Percentiles rank a stretch among this genome's conserved stretches.
Evolutionary conservation across 768 basidiomycete genomes (phyloP).

Genomic region (Termitomyces bulborhizus): DNA sequence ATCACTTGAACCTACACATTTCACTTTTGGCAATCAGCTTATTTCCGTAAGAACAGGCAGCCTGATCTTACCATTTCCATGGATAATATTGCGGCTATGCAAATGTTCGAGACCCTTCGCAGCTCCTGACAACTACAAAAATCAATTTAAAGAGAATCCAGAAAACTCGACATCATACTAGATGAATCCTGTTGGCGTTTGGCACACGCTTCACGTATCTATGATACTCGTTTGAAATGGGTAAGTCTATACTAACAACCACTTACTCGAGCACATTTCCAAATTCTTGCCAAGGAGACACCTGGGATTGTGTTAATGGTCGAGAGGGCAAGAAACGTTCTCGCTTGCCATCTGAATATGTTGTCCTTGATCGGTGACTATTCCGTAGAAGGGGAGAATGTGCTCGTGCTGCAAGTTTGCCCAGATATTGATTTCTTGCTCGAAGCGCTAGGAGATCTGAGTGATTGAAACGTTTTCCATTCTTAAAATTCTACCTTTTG

Average conservation of each 20-base stretch:
- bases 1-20: slow-evolving; percentile 42
- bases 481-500: slow-evolving; percentile 27
- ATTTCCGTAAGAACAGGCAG: background rate
- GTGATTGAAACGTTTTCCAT: background rate
- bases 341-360: slow-evolving; percentile 41
- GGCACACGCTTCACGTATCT: slow-evolving; percentile 36
- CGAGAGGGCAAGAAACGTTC: background rate
- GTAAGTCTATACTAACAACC: background rate
- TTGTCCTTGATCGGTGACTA: slow-evolving; percentile 46
- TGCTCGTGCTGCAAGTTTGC: slow-evolving; percentile 43
- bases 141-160: background rate
- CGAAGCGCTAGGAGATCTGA: slow-evolving; percentile 37
- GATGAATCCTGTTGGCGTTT: slow-evolving; percentile 30
- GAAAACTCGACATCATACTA: slow-evolving; percentile 28
- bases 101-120: slow-evolving; percentile 53
- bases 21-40: slow-evolving; percentile 31
- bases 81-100: slow-evolving; percentile 44
- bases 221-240: background rate
- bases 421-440: slow-evolving; percentile 53
- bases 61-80: slow-evolving; percentile 41
- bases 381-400: slow-evolving; percentile 49
- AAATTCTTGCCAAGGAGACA: slow-evolving; percentile 58
- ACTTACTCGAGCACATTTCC: slow-evolving; percentile 49
- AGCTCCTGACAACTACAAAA: slow-evolving; percentile 41
- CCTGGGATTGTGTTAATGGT: slow-evolving; percentile 24